Evolutionary conservation across 495 filamentous ascomycete species (phyloP).

Genomic region (Penicillium verhagenii): DNA sequence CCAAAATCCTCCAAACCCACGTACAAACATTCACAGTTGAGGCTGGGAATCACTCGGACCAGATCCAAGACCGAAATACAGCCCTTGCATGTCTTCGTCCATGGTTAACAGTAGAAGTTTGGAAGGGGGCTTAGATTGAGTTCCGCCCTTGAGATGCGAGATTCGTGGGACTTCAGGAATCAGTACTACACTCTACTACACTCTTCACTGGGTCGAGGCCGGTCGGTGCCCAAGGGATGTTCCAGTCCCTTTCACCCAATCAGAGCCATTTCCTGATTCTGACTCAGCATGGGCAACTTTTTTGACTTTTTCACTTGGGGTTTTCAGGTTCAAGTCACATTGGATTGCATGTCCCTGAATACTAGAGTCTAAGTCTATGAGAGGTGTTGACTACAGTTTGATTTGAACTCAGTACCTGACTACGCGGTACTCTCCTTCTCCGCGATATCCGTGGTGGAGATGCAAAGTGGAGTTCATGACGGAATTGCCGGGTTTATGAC

Average conservation of each 20-base stretch:
- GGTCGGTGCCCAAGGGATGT: neutral
- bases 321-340: too few species aligned
- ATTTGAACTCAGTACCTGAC: too few species aligned
- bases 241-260: neutral
- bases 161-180: neutral
- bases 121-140: neutral
- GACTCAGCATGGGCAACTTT: neutral
- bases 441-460: neutral
- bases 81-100: neutral
- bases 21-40: neutral
- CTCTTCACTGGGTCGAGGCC: neutral
- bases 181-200: neutral
- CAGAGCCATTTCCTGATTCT: neutral
- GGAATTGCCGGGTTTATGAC: neutral
- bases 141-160: neutral
- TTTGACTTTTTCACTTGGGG: neutral
- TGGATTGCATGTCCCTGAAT: too few species aligned
- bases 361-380: too few species aligned
- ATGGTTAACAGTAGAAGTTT: neutral
- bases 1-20: too few species aligned
- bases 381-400: too few species aligned
- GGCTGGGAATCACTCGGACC: neutral
- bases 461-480: neutral
- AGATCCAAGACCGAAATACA: neutral
- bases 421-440: neutral